Conservation (phyloP, 2,329 filamentous ascomycete genomes). For the Herpotrichia juniperi region DNA sequence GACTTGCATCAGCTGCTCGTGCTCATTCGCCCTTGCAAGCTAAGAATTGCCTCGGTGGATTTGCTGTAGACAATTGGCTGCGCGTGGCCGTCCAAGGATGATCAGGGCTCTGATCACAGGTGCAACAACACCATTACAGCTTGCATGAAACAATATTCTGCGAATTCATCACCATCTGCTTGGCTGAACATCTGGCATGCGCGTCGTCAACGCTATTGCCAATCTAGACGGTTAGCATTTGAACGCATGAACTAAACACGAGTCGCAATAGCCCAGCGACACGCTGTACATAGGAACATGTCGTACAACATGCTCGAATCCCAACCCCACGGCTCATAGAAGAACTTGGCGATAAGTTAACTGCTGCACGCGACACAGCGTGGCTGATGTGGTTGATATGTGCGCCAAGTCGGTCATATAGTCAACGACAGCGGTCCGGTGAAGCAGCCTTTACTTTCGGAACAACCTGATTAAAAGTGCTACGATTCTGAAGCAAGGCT, state of each 20-base stretch:
- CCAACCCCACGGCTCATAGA: conserved; percentile 10
- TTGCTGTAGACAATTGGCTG: conserved; percentile 24
- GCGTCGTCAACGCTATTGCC: conserved; percentile 10
- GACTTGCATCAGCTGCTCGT: conserved; percentile 24
- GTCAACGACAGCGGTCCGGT: not conserved
- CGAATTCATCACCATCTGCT: conserved; percentile 19
- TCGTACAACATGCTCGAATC: conserved; percentile 6
- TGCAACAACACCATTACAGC: conserved; percentile 33
- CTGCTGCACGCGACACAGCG: conserved; percentile 23
- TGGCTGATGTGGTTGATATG: conserved; percentile 14
- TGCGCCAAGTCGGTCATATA: conserved; percentile 7
- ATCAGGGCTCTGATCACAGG: conserved; percentile 29
- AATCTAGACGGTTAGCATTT: conserved; percentile 19
- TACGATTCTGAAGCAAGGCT: not conserved
- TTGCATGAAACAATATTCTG: conserved; percentile 33
- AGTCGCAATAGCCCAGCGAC: conserved; percentile 10
- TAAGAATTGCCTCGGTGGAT: conserved; percentile 31
- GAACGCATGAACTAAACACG: conserved; percentile 28
- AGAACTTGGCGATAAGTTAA: conserved; percentile 6
- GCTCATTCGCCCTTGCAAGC: conserved; percentile 17
- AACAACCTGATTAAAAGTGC: conserved; percentile 2
- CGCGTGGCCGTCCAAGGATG: conserved; percentile 2
- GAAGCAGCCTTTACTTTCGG: conserved; percentile 6
- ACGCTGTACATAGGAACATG: not conserved
- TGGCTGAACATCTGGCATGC: conserved; percentile 6